Conservation (phyloP, 1,284 basidiomycete species). For the Coniophora puteana region DNA sequence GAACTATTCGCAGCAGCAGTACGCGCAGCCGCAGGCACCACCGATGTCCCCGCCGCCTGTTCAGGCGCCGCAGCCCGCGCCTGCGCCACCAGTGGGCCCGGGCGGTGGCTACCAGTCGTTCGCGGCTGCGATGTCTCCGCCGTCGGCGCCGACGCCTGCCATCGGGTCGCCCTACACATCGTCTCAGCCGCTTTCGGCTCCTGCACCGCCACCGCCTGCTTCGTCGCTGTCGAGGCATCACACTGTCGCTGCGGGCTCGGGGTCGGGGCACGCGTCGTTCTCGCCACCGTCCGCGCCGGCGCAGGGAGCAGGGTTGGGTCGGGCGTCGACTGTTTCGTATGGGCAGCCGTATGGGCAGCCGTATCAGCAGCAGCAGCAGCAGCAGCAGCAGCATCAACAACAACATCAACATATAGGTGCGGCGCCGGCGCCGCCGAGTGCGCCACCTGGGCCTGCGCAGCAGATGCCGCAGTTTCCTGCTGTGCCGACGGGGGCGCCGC, state of each 20-base stretch:
- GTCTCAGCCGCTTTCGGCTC: too few species aligned
- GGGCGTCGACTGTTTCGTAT: too few species aligned
- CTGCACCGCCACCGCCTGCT: background rate
- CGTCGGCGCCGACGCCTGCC: too few species aligned
- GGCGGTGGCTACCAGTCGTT: too few species aligned
- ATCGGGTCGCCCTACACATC: too few species aligned
- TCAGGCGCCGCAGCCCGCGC: background rate
- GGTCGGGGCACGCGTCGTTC: too few species aligned
- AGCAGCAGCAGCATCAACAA: slow-evolving; percentile 12
- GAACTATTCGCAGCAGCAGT: slow-evolving; percentile 2
- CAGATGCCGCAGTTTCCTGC: slow-evolving; percentile 62
- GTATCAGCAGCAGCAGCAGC: slow-evolving; percentile 19
- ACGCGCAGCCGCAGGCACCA: slow-evolving; percentile 1
- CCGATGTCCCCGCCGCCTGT: slow-evolving; percentile 1
- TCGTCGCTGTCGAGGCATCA: slow-evolving; percentile 1
- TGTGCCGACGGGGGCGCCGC: slow-evolving; percentile 63
- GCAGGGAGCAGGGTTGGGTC: too few species aligned
- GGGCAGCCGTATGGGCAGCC: too few species aligned
- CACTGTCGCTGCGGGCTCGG: slow-evolving; percentile 2
- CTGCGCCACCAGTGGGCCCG: background rate
- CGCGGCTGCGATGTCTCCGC: too few species aligned
- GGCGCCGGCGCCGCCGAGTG: slow-evolving; percentile 6
- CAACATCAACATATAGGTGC: slow-evolving; percentile 15
- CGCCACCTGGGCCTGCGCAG: slow-evolving; percentile 10
- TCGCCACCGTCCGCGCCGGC: too few species aligned